These are phyloP conservation scores for Lupinus albus DNA, from an alignment of 306 rosid genomes.

Conservation along the genomic window DNA sequence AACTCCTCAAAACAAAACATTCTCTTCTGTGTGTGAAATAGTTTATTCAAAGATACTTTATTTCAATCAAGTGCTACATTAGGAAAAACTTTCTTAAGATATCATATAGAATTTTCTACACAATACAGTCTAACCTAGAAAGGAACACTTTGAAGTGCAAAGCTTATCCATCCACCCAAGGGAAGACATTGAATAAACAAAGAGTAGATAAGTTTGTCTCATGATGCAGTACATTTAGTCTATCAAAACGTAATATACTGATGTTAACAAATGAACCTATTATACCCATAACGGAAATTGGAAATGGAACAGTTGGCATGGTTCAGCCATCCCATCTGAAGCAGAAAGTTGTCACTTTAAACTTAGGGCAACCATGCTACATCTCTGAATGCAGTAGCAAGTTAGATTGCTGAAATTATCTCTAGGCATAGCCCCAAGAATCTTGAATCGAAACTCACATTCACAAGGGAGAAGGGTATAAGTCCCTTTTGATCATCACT, in stretches of 20 bases:
- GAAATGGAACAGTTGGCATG: background rate
- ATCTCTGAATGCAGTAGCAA: slow-evolving; percentile 1
- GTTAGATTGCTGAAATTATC: background rate
- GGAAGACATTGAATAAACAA: background rate
- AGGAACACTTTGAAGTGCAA: background rate
- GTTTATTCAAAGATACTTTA: background rate
- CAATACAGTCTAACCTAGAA: slow-evolving; percentile 9
- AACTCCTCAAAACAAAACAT: slow-evolving; percentile 7
- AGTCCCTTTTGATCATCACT: slow-evolving; percentile 11
- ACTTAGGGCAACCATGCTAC: slow-evolving; percentile 7
- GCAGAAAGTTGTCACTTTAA: slow-evolving; percentile 9
- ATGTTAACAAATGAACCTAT: background rate
- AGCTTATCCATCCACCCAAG: background rate
- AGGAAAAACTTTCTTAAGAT: slow-evolving; percentile 11
- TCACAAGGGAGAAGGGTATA: slow-evolving; percentile 1
- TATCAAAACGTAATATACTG: background rate
- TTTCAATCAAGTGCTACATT: background rate
- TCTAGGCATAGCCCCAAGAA: background rate
- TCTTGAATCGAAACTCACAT: slow-evolving; percentile 18
- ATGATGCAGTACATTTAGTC: background rate
- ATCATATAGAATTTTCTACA: background rate
- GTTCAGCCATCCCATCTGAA: slow-evolving; percentile 2
- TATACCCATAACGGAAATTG: background rate
- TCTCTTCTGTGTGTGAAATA: background rate
- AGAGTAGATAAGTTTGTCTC: background rate